Evolutionary conservation across 768 basidiomycete species (phyloP).

Genomic region (Podaxis rugospora): DNA sequence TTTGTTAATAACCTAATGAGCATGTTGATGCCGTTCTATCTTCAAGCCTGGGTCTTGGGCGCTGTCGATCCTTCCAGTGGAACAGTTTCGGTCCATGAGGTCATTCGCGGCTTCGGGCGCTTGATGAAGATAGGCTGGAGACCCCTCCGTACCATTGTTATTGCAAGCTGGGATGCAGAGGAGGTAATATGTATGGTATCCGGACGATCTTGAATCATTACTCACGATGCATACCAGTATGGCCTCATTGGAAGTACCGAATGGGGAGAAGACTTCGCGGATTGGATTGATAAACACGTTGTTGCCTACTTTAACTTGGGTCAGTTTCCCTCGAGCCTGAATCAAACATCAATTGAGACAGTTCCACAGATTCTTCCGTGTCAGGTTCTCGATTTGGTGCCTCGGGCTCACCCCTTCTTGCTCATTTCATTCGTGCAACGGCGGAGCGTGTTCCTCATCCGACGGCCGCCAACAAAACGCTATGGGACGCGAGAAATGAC

Average conservation of each 20-base stretch:
- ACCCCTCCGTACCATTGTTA: conserved; percentile 60
- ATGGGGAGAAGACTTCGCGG: conserved; percentile 87
- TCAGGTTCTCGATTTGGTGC: conserved; percentile 54
- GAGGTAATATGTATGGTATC: conserved; percentile 39
- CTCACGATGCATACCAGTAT: conserved; percentile 23
- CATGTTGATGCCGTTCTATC: not conserved
- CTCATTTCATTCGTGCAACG: conserved; percentile 63
- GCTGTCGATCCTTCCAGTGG: conserved; percentile 75
- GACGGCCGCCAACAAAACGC: conserved; percentile 51
- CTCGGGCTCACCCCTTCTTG: conserved; percentile 75
- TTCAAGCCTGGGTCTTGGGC: conserved; percentile 41
- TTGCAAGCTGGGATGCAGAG: conserved; percentile 76
- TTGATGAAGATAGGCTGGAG: conserved; percentile 74
- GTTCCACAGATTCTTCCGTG: conserved; percentile 37
- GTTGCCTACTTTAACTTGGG: conserved; percentile 88
- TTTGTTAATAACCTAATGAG: not conserved
- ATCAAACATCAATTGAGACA: not conserved
- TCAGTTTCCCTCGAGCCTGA: conserved; percentile 8
- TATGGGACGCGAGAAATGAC: conserved; percentile 78
- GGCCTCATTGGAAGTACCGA: conserved; percentile 85
- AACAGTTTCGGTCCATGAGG: conserved; percentile 69
- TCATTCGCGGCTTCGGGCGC: conserved; percentile 66
- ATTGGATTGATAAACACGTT: conserved; percentile 75
- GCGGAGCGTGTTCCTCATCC: conserved; percentile 77
- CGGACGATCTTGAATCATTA: not conserved